phyloP scores from a whole-genome alignment of 2,329 filamentous ascomycete genomes.

The Juglanconis juglandina region DNA sequence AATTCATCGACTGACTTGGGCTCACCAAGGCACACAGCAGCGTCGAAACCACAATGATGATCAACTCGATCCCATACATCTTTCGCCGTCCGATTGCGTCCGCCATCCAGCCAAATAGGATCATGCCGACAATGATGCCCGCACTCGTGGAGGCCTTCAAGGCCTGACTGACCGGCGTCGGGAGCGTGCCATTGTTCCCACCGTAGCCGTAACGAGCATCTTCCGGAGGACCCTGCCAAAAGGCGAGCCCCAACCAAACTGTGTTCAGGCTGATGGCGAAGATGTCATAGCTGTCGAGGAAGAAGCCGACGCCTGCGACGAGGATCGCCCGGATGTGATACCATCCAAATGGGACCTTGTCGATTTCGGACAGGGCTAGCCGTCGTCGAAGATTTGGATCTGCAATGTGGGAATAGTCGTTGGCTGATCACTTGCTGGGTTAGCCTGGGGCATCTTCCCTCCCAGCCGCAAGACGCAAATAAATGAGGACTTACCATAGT shows the following conservation, averaged over 20 bases:
- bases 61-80: conserved; percentile 79
- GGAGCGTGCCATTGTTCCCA: conserved; percentile 54
- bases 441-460: background rate
- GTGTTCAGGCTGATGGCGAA: conserved; percentile 77
- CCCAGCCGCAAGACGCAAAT: conserved; percentile 23
- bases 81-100: conserved; percentile 72
- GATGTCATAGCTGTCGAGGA: conserved; percentile 77
- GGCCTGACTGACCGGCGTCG: conserved; percentile 64
- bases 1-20: conserved; percentile 56
- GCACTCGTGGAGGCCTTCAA: conserved; percentile 79
- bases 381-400: conserved; percentile 76
- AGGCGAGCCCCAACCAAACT: conserved; percentile 71
- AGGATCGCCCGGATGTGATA: conserved; percentile 72
- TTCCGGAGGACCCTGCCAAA: conserved; percentile 53
- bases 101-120: conserved; percentile 73
- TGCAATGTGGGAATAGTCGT: conserved; percentile 52
- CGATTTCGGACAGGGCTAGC: conserved; percentile 73
- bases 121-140: conserved; percentile 74
- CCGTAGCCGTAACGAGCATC: conserved; percentile 43
- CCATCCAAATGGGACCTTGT: conserved; percentile 73
- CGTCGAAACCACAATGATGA: conserved; percentile 68
- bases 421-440: conserved; percentile 20
- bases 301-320: conserved; percentile 79
- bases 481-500: conserved; percentile 45
- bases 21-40: conserved; percentile 63